Conservation (phyloP, 2,329 filamentous ascomycete genomes). For the Ophiostoma piceae region DNA sequence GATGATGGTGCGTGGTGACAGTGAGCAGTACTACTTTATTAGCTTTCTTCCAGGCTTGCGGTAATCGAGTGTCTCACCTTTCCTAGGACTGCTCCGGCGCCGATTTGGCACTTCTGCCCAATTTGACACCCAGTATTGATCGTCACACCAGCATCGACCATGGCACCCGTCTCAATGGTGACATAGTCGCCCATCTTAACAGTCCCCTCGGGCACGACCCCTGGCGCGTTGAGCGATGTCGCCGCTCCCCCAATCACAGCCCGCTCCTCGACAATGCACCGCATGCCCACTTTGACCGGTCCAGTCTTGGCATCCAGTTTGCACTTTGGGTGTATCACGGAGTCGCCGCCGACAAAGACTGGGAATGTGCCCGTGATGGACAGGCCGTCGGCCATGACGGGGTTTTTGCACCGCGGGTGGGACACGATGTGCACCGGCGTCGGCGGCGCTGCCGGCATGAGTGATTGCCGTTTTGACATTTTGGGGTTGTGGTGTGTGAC, state of each 20-base stretch:
- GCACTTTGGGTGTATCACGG: conserved; percentile 79
- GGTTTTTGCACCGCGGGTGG: conserved; percentile 34
- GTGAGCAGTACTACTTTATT: conserved; percentile 55
- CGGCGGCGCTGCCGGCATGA: conserved; percentile 47
- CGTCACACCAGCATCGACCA: conserved; percentile 56
- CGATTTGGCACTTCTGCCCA: conserved; percentile 56
- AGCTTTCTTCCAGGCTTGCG: neutral
- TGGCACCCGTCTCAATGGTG: conserved; percentile 54
- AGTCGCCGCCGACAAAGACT: conserved; percentile 71
- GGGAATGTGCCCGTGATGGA: conserved; percentile 65
- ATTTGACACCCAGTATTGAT: conserved; percentile 57
- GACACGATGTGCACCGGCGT: conserved; percentile 54
- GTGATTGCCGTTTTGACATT: conserved; percentile 54
- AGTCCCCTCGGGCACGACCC: conserved; percentile 39
- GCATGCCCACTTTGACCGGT: conserved; percentile 72
- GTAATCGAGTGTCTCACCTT: conserved; percentile 38
- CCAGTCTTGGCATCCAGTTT: conserved; percentile 73
- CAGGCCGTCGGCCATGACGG: conserved; percentile 59
- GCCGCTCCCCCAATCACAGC: conserved; percentile 47
- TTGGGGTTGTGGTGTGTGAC: neutral
- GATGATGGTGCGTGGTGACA: conserved; percentile 60
- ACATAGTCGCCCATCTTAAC: conserved; percentile 57
- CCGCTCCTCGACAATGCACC: conserved; percentile 75
- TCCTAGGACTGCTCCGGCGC: conserved; percentile 56
- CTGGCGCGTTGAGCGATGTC: neutral